Evolutionary conservation across 176 grass and related monocot genomes (phyloP), one percentile per base, ranked within the genome.

Genomic region (Carex cristatella): DNA sequence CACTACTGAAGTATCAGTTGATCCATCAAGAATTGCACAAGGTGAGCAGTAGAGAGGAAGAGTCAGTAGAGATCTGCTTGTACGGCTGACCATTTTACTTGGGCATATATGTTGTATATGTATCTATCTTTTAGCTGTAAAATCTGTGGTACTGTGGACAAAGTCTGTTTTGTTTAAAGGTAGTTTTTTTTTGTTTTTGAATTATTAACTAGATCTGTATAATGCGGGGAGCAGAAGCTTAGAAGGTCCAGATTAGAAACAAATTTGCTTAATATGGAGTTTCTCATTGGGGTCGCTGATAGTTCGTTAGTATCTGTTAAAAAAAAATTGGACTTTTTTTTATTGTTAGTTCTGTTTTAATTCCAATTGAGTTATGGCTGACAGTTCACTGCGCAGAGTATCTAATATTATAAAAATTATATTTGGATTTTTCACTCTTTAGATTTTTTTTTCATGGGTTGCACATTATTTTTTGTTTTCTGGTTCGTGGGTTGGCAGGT

Each of bases 1-100:
- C 61, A 33, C 75, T 80, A 44, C 79, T 80, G 65, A 76, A 79
- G 65, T 58, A 32, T 3, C 55, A 18, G 37, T n/a, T 38, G 79
- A 46, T 38, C 68, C 67, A 15, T 62, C 66, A 28, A 62, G 75
- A 51, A 67, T 40, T 88, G 10, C 69, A 49, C 58, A 75, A 71
- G 65, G 6, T 55, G 87, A 73, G 40, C 53, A 55, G 7, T 11
- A 27, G 38, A 40, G 38, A 72, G 70, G 88, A 87, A 87, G 54
- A 28, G 42, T 81, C 61, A 27, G 57, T 57, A 61, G 48, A 15
- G 61, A 77, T 27, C 76, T 59, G 57, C 48, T 83, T 16, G 28
- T 86, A 51, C 69, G 19, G 81, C 32, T 78, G 33, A 69, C 37
- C 49, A 30, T 57, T 58, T 79, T 35, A 79, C 74, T 79, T 79